A percentile compares a stretch with the other conserved stretches of the same genome.
Evolutionary conservation across 1,139 yeast genomes (phyloP).

Genomic region (Blastobotrys apis): DNA sequence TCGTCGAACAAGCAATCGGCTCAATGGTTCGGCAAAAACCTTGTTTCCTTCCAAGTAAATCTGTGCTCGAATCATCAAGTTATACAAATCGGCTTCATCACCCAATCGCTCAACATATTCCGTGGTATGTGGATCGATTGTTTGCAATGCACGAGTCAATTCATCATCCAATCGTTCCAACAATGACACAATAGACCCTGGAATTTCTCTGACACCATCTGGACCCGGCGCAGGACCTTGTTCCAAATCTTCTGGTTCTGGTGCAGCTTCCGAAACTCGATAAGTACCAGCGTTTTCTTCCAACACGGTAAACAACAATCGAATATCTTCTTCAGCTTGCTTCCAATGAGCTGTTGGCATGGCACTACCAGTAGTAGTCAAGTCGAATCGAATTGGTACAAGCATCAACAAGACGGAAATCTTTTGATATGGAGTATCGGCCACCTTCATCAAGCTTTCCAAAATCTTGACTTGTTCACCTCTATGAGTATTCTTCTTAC

Average conservation of each 20-base stretch:
- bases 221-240: constrained; percentile 59
- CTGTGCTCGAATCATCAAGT: constrained; percentile 78
- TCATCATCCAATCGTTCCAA: constrained; percentile 96
- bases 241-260: constrained; percentile 74
- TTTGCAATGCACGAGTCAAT: constrained; percentile 79
- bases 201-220: constrained; percentile 68
- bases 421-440: constrained; percentile 62
- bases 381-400: constrained; percentile 83
- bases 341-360: constrained; percentile 87
- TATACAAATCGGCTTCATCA: constrained; percentile 77
- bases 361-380: constrained; percentile 56
- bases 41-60: constrained; percentile 65
- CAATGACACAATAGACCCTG: constrained; percentile 80
- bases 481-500: constrained; percentile 90
- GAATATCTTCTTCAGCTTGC: constrained; percentile 58
- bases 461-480: constrained; percentile 69
- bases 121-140: constrained; percentile 89
- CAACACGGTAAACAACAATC: constrained; percentile 59
- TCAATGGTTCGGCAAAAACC: constrained; percentile 35
- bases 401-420: constrained; percentile 77
- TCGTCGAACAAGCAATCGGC: constrained; percentile 78
- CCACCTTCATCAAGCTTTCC: constrained; percentile 55
- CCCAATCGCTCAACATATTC: constrained; percentile 89
- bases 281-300: constrained; percentile 56
- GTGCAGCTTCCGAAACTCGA: constrained; percentile 74